Evolutionary conservation across 2,329 filamentous ascomycete species (phyloP).

Genomic region (Ceratocystis destructans): DNA sequence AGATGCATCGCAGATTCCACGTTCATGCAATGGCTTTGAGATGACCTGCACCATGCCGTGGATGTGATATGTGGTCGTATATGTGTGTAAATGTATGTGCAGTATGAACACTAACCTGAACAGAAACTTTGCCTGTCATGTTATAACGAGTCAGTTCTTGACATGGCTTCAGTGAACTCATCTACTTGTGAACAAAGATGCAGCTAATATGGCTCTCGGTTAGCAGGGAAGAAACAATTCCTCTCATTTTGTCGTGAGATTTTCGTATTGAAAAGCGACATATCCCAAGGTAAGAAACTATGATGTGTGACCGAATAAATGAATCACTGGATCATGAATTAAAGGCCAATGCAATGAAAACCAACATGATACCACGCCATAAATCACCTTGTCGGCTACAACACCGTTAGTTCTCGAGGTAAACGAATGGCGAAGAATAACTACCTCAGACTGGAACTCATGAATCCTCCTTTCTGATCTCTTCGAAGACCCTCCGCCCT

Average conservation of each 20-base stretch:
- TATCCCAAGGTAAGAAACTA: too few species aligned
- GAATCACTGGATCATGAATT: background rate
- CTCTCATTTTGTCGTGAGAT: too few species aligned
- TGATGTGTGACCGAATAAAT: background rate
- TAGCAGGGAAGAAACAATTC: background rate
- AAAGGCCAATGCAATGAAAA: background rate
- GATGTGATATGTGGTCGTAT: constrained; percentile 10
- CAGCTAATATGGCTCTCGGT: background rate
- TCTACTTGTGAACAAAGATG: background rate
- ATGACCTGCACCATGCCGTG: constrained; percentile 18
- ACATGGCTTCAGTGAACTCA: too few species aligned
- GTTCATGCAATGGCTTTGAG: constrained; percentile 18
- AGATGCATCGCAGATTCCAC: background rate
- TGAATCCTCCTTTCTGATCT: constrained; percentile 41
- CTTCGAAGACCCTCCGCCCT: constrained; percentile 69
- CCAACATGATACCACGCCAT: constrained; percentile 9
- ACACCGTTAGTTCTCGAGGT: constrained; percentile 66
- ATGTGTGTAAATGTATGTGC: background rate
- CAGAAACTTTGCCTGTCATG: background rate
- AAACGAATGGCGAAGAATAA: constrained; percentile 87
- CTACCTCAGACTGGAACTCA: constrained; percentile 30
- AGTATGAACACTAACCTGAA: background rate
- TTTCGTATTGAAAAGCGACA: too few species aligned
- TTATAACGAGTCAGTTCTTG: too few species aligned
- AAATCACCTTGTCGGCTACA: constrained; percentile 19